Base-by-base conservation (phyloP, 495 filamentous ascomycete genomes). In the Penicillium robsamsonii region DNA sequence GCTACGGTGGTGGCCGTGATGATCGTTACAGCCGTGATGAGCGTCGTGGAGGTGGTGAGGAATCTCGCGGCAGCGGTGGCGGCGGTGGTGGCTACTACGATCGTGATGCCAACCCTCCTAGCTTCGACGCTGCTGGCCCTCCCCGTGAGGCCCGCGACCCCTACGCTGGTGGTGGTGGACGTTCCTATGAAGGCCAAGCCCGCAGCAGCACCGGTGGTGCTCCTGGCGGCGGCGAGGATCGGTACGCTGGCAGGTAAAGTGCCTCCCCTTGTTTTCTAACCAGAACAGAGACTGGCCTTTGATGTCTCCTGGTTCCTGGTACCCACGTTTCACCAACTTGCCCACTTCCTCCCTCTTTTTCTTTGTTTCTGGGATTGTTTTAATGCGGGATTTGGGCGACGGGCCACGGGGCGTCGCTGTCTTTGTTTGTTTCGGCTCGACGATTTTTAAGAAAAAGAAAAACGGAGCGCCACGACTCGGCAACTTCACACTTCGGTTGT, bases 1-100 rank as follows among this genome's bases (percentile, higher is more conserved):
- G 58, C 25, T 57, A 64, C 27, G 59, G 59, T 22, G 64, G 61
- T 46, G 80, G 81, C 42, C 87, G 86, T 58, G 82, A 81, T 38
- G 87, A 90, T 57, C 83, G 87, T 52, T 89, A 89, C 69, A 83
- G 85, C 63, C 85, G 88, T 64, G 73, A 78, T 62, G 76, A 82
- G 53, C 76, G 80, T 59, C 76, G 81, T 60, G 79, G 74, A 42
- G 73, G 74, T 43, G 70, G 67, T 49, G 67, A 69, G 11, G 52
- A 46, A n/a, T 15, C 52, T 10, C 73, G 77, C 49, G 65, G 78
- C 61, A 72, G 73, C 49, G 75, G 75, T 49, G 69, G 65, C 57
- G 65, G 69, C 41, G 68, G 71, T 44, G 69, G 71, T 57, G 72
- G 72, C 38, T 75, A 79, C 65, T 73, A 86, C 59, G 80, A 74